Base-by-base conservation (phyloP, 129 eudicot species). In the Centrapalus pauciflorus region DNA sequence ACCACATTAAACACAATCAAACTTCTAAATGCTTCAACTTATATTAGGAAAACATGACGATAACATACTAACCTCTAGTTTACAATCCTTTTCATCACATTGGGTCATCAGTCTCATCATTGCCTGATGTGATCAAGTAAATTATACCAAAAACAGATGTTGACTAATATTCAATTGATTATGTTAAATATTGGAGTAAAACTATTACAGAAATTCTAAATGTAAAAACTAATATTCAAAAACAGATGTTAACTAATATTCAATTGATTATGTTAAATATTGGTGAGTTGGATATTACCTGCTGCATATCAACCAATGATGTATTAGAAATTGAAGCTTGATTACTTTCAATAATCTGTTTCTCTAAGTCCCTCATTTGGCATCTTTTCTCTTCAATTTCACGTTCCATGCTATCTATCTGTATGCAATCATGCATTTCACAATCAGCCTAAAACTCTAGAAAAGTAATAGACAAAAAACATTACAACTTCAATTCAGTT, bases 1-100 rank as follows among this genome's bases (percentile, higher is more conserved):
- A 67, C 48, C 14, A 48, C 25, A 48, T 7, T n/a, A n/a, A n/a
- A n/a, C n/a, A n/a, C n/a, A 48, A 48, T 48, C 25, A 0, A 48
- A 48, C 54, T 7, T 17, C 7, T 6, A 48, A 40, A 40, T 40
- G 4, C 48, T 37, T 2, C 4, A 5, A 40, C 48, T 13, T 40
- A 40, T 11, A 40, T 40, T 40, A 17, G 7, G 7, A 40, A 40
- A 40, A 40, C 48, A 19, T n/a, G n/a, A n/a, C n/a, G n/a, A n/a
- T n/a, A n/a, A n/a, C n/a, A n/a, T n/a, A n/a, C n/a, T n/a, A n/a
- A 94, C 99, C 97, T 94, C 99, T 17, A 94, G 85, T 78, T 94
- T 97, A 82, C 89, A 94, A 23, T 80, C 86, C 80, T 80, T 84
- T 49, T 94, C 93, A 72, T 83, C 92, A 61, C 97, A 94, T 71